Evolutionary conservation across 441 rosid species (phyloP), one percentile per base, ranked within the genome.

Genomic region (Biscutella laevigata): DNA sequence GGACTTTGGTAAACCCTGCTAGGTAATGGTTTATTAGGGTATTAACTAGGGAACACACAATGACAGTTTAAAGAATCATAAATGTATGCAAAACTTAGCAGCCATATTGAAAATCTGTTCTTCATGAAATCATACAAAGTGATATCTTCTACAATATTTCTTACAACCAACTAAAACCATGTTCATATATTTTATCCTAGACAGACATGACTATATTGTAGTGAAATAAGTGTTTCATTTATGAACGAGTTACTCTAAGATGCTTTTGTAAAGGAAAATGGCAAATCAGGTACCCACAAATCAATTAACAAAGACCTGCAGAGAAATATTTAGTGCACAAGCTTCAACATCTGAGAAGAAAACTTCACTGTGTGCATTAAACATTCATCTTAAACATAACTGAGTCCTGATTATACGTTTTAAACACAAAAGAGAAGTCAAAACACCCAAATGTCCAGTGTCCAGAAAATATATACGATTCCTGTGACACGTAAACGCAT

Each of bases 1-100:
- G 66, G 95, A 84, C 63, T 81, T 79, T 55, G 91, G 75, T 53
- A 86, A 68, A 45, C 81, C 88, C 96, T 91, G 83, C 56, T 61
- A 68, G 42, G 34, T 33, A 24, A 30, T 40, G 21, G 50, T 32
- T 40, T 21, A 30, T 59, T 15, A 41, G 21, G 27, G 20, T 43
- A 34, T 33, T 34, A 44, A 24, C 9, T 24, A 13, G 41, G 41
- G 25, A 41, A 13, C 51, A 39, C 12, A 30, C 40, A 17, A 26
- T 20, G 0, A 32, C 40, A 32, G 28, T 48, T 34, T 13, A 21
- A 34, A 21, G 43, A 29, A 49, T 21, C 19, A 12, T 19, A 34
- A 7, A 4, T 12, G 20, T 48, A 2, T 6, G 16, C 25, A 48
- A 48, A 48, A 6, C 2, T n/a, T 30, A 17, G 11, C 17, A 47